phyloP scores from a whole-genome alignment of 345 rosid genomes.

The Ceriops decandra region DNA sequence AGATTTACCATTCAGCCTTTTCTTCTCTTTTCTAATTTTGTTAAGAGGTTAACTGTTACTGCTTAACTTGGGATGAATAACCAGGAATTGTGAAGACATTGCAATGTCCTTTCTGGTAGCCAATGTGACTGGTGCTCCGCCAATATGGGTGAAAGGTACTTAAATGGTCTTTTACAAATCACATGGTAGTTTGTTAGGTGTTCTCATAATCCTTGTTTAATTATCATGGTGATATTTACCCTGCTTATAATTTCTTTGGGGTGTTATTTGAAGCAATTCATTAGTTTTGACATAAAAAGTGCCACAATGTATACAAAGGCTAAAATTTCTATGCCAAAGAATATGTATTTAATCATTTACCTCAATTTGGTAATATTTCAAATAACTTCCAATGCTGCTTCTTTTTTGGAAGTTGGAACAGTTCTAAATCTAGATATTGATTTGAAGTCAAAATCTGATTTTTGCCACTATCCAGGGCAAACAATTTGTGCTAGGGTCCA shows the following conservation, averaged over 20 bases:
- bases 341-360: too few relatives aligned
- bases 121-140: conserved; percentile 82
- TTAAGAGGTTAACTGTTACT: conserved; percentile 14
- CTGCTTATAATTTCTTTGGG: not conserved
- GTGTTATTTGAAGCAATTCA: not conserved
- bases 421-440: too few relatives aligned
- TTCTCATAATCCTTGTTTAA: not conserved
- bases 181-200: not conserved
- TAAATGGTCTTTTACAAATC: not conserved
- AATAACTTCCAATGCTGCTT: too few relatives aligned
- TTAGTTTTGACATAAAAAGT: too few relatives aligned
- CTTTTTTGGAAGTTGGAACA: too few relatives aligned
- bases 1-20: not conserved
- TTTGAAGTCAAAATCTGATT: too few relatives aligned
- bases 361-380: too few relatives aligned
- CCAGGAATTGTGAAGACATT: conserved; percentile 98
- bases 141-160: conserved; percentile 93
- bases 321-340: too few relatives aligned
- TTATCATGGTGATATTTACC: not conserved
- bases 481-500: too few relatives aligned
- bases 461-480: too few relatives aligned
- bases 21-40: not conserved
- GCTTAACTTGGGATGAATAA: conserved; percentile 20
- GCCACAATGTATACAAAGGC: not conserved
- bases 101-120: conserved; percentile 99